phyloP scores from a whole-genome alignment of 352 stramenopile genomes.

The Pythium dissimile region DNA sequence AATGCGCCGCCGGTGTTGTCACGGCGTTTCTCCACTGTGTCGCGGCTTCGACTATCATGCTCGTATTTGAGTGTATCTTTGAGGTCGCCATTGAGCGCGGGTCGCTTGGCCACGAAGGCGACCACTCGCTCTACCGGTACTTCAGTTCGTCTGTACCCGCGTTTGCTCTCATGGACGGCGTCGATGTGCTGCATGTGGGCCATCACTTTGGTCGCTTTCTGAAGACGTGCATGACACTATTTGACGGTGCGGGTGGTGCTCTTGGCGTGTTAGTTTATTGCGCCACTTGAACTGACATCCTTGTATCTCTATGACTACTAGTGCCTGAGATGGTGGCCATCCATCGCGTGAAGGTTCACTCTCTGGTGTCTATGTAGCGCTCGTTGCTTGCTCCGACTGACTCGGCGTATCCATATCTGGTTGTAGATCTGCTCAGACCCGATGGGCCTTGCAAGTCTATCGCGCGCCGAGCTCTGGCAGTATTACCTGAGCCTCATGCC shows the following conservation, averaged over 20 bases:
- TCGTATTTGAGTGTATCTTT: constrained; percentile 80
- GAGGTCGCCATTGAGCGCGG: constrained; percentile 66
- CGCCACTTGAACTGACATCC: constrained; percentile 2
- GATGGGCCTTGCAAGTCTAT: constrained; percentile 45
- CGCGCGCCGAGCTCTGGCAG: constrained; percentile 69
- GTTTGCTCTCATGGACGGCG: constrained; percentile 54
- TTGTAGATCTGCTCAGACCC: constrained; percentile 54
- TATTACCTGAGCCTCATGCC: constrained; percentile 84
- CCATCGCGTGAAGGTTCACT: constrained; percentile 58
- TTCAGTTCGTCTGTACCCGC: constrained; percentile 75
- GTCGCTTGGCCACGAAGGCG: constrained; percentile 54
- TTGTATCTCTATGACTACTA: constrained; percentile 29
- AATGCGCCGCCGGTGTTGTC: constrained; percentile 41
- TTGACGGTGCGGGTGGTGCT: constrained; percentile 64
- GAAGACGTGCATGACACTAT: constrained; percentile 79
- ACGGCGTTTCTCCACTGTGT: constrained; percentile 60
- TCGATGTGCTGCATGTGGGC: constrained; percentile 62
- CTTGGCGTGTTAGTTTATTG: background rate
- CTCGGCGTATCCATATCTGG: background rate
- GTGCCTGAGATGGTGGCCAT: constrained; percentile 81
- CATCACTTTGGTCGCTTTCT: constrained; percentile 68
- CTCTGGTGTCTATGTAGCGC: background rate
- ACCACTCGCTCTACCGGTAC: constrained; percentile 73
- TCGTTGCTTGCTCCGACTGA: background rate
- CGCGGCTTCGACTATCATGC: constrained; percentile 64